Percentiles rank a stretch among this genome's conserved stretches.
These are phyloP conservation scores for Kuraishia ogatae DNA, from an alignment of 805 yeast species.

Conservation along the genomic window DNA sequence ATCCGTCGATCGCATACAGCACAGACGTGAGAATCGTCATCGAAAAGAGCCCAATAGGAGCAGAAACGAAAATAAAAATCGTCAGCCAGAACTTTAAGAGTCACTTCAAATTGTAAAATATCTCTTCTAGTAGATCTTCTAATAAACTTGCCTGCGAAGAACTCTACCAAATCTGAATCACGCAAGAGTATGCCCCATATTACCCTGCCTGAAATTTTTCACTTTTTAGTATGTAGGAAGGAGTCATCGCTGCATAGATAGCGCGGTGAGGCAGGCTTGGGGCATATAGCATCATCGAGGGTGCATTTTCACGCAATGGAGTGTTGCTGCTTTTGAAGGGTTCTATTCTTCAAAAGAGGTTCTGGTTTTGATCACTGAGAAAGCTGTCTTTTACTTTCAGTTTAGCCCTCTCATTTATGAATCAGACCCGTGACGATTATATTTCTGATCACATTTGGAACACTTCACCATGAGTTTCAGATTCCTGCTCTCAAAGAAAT, in stretches of 20 bases:
- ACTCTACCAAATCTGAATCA: neutral
- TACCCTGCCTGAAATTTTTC: neutral
- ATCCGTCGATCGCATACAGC: neutral
- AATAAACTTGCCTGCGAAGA: neutral
- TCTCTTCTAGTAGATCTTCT: neutral
- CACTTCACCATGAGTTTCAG: conserved; percentile 15
- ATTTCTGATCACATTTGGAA: conserved; percentile 46
- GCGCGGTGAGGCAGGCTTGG: neutral
- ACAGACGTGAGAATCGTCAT: neutral
- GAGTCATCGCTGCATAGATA: neutral
- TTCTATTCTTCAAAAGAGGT: neutral
- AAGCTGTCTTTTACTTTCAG: neutral
- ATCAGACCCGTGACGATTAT: conserved; percentile 36
- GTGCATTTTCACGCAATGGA: neutral
- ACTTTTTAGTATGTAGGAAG: neutral
- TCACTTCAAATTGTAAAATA: neutral
- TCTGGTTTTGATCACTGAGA: neutral
- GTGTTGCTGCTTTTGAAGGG: neutral
- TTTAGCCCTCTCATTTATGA: conserved; percentile 6
- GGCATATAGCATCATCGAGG: neutral
- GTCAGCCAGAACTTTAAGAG: neutral
- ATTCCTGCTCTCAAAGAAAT: conserved; percentile 3
- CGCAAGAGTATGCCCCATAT: neutral
- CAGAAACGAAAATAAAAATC: neutral
- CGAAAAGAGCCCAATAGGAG: neutral